Percentiles rank a stretch among this genome's conserved stretches.
Evolutionary conservation across 2,329 filamentous ascomycete species (phyloP).

Genomic region (Colletotrichum costaricense): DNA sequence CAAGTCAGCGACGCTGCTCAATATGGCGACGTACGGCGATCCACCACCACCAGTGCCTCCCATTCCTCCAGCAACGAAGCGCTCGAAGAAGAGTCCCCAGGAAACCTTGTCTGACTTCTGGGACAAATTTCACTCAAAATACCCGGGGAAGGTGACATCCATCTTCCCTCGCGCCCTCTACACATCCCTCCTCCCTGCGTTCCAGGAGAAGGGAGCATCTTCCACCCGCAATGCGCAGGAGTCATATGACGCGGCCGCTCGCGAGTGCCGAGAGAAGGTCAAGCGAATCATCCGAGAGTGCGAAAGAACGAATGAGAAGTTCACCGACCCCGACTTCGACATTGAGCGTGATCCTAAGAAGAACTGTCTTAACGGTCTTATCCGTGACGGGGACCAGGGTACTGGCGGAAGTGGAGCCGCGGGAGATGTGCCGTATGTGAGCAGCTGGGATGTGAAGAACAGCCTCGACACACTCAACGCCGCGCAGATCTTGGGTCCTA

Average conservation of each 20-base stretch:
- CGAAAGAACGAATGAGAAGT: constrained; percentile 57
- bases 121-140: constrained; percentile 53
- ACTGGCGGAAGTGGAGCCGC: constrained; percentile 14
- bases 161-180: constrained; percentile 56
- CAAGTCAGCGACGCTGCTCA: background rate
- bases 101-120: constrained; percentile 54
- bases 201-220: constrained; percentile 48
- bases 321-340: constrained; percentile 57
- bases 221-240: constrained; percentile 59
- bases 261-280: constrained; percentile 53
- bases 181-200: constrained; percentile 43
- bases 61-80: background rate
- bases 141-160: constrained; percentile 56
- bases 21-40: constrained; percentile 27
- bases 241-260: constrained; percentile 54
- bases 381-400: constrained; percentile 30
- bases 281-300: constrained; percentile 53
- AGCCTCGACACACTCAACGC: constrained; percentile 39
- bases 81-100: constrained; percentile 48
- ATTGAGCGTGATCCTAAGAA: constrained; percentile 50
- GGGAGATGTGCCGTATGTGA: constrained; percentile 29
- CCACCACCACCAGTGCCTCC: background rate
- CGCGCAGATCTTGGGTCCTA: constrained; percentile 38
- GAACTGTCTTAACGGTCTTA: constrained; percentile 51
- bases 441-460: constrained; percentile 38